Base-by-base conservation (phyloP, 768 basidiomycete species). In the Macrocybe gigantea region DNA sequence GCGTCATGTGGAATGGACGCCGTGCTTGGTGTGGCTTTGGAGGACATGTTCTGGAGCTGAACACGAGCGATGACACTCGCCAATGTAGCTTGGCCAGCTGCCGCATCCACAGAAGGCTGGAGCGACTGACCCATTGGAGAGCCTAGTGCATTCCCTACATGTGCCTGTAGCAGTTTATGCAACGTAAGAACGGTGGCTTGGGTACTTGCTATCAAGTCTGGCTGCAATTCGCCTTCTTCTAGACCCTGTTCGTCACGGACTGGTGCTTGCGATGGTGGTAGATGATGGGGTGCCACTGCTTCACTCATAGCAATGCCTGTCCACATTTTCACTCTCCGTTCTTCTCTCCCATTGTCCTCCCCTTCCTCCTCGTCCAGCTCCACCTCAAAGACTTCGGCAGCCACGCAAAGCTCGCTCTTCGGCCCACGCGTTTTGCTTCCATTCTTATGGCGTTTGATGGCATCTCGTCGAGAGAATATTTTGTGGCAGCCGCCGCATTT, bases 361-460 rank as follows among this genome's bases (percentile, higher is more conserved):
- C 62, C 70, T 44, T 69, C 70, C 41, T 68, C 66, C 5, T 64
- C 66, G 45, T 69, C 70, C 12, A 74, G 59, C 31, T 79, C 73
- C 12, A 86, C 79, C 60, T 88, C 86, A 41, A 75, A 65, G 5
- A 86, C 70, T 22, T 79, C 78, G 38, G 82, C 82, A 9, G 66
- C 68, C 38, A 78, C 62, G 54, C 86, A 89, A 22, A 60, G 57
- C 53, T 75, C 71, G 39, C 72, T 73, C 53, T 71, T 77, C 7
- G 72, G 70, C 12, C 77, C 79, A 12, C 78, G 71, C 33, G 64
- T 64, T 49, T 73, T 74, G 32, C 71, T 74, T 39, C 76, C 74
- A 56, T 83, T 81, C 63, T 84, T 85, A 53, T 89, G 88, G 15
- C 85, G 75, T 60, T 85, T 86, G 59, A 89, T 83, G 3, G 87